Base-by-base conservation (phyloP, 2,329 filamentous ascomycete genomes). In the Albophoma yamanashiensis region DNA sequence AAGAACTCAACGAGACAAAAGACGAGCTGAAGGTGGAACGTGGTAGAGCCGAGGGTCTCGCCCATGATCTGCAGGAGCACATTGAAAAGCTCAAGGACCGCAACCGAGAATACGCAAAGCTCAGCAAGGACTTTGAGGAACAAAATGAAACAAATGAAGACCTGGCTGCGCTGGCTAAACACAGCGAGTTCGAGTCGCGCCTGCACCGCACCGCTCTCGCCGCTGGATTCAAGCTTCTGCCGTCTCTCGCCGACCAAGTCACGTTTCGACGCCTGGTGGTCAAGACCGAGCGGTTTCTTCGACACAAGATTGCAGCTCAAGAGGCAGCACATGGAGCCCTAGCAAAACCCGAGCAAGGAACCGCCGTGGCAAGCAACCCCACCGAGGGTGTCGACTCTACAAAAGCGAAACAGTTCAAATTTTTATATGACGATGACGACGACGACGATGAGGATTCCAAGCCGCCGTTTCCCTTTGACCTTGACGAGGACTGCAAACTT, bases 161-260 rank as follows among this genome's bases (percentile, higher is more conserved):
- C 7, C 50, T 59, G 42, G 22, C 11, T n/a, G 27, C 2, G 7
- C 8, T 43, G 20, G 8, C 8, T 15, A 27, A 42, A 1, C 1
- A 4, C 5, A 12, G 7, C 17, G n/a, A 17, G n/a, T 60, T 50
- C 31, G 40, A 61, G 22, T 45, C 53, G 9, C 59, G 59, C 4
- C 22, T 58, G 57, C 56, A 50, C 57, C 58, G 60, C 22, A 61
- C 61, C 9, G 62, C 62, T 14, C 55, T 63, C 6, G 47, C 47
- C 7, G 60, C 60, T 3, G 59, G 55, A 1, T 62, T 62, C 50
- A 61, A 63, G 50, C 27, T 63, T 7, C 11, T 62, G 8, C 38
- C 58, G 9, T 45, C 50, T 6, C 31, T 62, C 5, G 14, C 3
- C 7, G 42, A 45, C 12, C 58, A 60, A 17, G 17, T 55, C 5